Percentiles rank a stretch among this genome's conserved stretches.
Conservation (phyloP, 805 yeast genomes). For the Metschnikowia henanensis region DNA sequence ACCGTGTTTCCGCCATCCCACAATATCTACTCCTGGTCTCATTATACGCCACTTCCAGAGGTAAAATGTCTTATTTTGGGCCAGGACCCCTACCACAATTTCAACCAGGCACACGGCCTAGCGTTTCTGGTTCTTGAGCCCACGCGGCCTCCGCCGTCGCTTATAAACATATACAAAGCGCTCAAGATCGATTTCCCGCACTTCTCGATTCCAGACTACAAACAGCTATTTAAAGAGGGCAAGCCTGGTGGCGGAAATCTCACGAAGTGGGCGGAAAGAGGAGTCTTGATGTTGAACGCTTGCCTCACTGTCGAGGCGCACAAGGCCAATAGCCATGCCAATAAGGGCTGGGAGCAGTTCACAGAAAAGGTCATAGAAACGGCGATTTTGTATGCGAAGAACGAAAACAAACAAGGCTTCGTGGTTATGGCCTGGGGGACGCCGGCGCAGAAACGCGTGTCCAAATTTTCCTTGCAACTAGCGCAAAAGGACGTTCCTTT, state of each 20-base stretch:
- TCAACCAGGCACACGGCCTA: conserved; percentile 92
- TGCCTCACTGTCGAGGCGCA: conserved; percentile 91
- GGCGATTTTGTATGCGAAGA: conserved; percentile 48
- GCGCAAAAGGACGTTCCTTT: conserved; percentile 34
- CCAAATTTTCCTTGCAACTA: conserved; percentile 27
- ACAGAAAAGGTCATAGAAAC: conserved; percentile 68
- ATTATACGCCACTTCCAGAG: conserved; percentile 71
- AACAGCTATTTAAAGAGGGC: conserved; percentile 22
- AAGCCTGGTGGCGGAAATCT: conserved; percentile 60
- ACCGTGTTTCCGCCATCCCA: conserved; percentile 75
- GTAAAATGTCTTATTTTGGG: conserved; percentile 85
- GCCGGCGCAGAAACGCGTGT: conserved; percentile 67
- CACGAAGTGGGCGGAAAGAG: conserved; percentile 82
- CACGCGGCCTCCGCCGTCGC: conserved; percentile 77
- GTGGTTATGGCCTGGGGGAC: conserved; percentile 82
- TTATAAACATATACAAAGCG: conserved; percentile 83
- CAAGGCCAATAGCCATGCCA: conserved; percentile 89
- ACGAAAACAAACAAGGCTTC: conserved; percentile 44
- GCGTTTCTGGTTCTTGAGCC: conserved; percentile 92
- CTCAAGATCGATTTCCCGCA: conserved; percentile 64
- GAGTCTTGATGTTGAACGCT: conserved; percentile 85
- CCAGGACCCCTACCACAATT: conserved; percentile 95
- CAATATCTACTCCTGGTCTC: conserved; percentile 90
- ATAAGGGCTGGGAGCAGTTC: conserved; percentile 89
- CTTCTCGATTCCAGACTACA: conserved; percentile 54